Evolutionary conservation across 768 basidiomycete genomes (phyloP).

Genomic region (Kwoniella pini): DNA sequence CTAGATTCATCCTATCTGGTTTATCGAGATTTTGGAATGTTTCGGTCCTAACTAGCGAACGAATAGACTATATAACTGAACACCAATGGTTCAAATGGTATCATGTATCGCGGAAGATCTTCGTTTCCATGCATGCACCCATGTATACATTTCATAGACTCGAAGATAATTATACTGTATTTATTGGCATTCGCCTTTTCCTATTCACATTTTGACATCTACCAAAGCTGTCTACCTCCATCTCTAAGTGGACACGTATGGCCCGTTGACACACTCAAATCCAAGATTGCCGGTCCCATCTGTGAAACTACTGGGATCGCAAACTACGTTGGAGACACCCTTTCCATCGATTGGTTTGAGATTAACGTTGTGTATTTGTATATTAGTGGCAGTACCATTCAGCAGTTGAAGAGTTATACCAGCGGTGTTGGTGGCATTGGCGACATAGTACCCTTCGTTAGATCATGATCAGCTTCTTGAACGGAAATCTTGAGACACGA

Average conservation of each 20-base stretch:
- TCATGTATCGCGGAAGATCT: too few species aligned
- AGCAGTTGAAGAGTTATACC: conserved; percentile 20
- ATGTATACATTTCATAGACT: too few species aligned
- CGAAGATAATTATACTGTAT: too few species aligned
- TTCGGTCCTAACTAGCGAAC: too few species aligned
- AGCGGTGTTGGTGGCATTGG: conserved; percentile 12
- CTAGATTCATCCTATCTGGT: too few species aligned
- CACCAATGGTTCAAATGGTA: too few species aligned
- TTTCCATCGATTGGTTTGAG: conserved; percentile 5
- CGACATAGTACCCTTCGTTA: conserved; percentile 16
- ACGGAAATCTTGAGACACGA: neutral
- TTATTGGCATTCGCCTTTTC: neutral
- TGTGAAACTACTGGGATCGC: conserved; percentile 4
- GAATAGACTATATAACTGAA: too few species aligned
- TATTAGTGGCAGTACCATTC: neutral
- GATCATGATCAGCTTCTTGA: neutral
- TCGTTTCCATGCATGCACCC: too few species aligned
- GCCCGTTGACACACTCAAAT: conserved; percentile 6
- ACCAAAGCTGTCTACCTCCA: neutral
- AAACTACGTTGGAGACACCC: conserved; percentile 1
- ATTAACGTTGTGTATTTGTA: conserved; percentile 2
- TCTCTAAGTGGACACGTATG: neutral
- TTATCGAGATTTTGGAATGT: too few species aligned
- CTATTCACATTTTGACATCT: neutral
- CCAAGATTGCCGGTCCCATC: conserved; percentile 4